Conservation (phyloP, 371 early-diverging fungal genomes). For the Mucor velutinosus region DNA sequence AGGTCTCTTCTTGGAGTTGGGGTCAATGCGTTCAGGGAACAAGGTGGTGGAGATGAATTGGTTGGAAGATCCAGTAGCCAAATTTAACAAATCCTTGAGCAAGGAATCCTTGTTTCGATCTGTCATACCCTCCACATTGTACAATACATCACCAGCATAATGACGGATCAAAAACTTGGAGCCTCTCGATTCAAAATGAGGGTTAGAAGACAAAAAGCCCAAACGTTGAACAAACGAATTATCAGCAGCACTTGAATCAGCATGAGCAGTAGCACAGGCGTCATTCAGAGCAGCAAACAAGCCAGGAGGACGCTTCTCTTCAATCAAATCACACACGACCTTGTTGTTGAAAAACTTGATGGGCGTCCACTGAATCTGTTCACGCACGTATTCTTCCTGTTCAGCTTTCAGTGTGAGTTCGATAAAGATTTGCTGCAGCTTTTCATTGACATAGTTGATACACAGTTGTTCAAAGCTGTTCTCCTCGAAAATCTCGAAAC, state of each 20-base stretch:
- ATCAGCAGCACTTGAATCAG: conserved; percentile 88
- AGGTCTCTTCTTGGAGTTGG: conserved; percentile 87
- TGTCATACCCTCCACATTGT: conserved; percentile 95
- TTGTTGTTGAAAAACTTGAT: conserved; percentile 99
- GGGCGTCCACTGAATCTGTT: conserved; percentile 98
- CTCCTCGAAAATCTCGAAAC: conserved; percentile 94
- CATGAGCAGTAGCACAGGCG: conserved; percentile 90
- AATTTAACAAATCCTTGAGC: conserved; percentile 83
- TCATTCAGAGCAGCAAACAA: conserved; percentile 95
- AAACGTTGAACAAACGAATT: conserved; percentile 83
- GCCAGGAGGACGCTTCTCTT: conserved; percentile 93
- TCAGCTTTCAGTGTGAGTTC: conserved; percentile 97
- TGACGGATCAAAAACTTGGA: conserved; percentile 88
- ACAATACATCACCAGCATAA: conserved; percentile 96
- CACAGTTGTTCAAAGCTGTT: conserved; percentile 99
- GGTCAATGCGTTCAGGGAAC: conserved; percentile 90
- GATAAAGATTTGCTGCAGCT: conserved; percentile 99
- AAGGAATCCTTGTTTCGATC: conserved; percentile 99
- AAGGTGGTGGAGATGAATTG: conserved; percentile 64
- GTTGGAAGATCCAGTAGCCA: conserved; percentile 75
- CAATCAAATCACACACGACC: conserved; percentile 96
- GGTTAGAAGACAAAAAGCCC: conserved; percentile 67
- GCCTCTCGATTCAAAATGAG: conserved; percentile 82
- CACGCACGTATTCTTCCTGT: conserved; percentile 97
- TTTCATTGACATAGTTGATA: conserved; percentile 99